A percentile compares a stretch with the other conserved stretches of the same genome.
phyloP scores from a whole-genome alignment of 2,329 filamentous ascomycete species.

The Xylaria sp. region DNA sequence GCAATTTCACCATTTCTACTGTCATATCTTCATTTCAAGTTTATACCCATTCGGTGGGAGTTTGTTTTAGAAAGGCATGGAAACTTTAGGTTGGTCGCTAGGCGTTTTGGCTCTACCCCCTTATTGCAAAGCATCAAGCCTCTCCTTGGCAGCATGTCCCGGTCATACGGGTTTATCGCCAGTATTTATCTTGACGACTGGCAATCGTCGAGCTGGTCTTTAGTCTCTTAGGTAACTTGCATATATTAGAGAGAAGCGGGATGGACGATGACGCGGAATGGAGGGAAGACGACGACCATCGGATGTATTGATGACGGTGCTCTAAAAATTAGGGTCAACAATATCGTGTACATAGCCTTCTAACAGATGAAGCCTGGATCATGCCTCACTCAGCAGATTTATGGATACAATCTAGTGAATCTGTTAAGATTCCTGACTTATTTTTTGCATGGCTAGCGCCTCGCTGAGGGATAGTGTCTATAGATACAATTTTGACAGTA shows the following conservation, averaged over 20 bases:
- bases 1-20: conserved; percentile 26
- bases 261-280: conserved; percentile 22
- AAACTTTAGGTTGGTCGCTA: conserved; percentile 19
- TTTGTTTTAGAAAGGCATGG: conserved; percentile 36
- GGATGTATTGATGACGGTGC: conserved; percentile 22
- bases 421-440: background rate
- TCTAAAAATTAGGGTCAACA: conserved; percentile 11
- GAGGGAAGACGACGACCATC: conserved; percentile 13
- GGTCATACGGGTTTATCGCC: conserved; percentile 12
- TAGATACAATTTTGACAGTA: background rate
- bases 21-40: conserved; percentile 29
- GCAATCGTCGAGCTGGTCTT: conserved; percentile 22
- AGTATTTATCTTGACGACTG: conserved; percentile 12
- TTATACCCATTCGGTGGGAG: conserved; percentile 42
- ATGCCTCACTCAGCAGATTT: conserved; percentile 24
- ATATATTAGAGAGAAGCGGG: conserved; percentile 34
- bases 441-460: background rate
- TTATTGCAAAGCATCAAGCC: conserved; percentile 28
- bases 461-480: background rate
- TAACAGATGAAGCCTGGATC: conserved; percentile 17
- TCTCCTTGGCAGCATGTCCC: conserved; percentile 15
- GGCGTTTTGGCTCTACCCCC: conserved; percentile 35
- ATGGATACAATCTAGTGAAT: conserved; percentile 22
- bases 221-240: conserved; percentile 32
- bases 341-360: conserved; percentile 33